These are phyloP conservation scores for Suhomyces canberraensis DNA, from an alignment of 805 yeast genomes.

Conservation along the genomic window DNA sequence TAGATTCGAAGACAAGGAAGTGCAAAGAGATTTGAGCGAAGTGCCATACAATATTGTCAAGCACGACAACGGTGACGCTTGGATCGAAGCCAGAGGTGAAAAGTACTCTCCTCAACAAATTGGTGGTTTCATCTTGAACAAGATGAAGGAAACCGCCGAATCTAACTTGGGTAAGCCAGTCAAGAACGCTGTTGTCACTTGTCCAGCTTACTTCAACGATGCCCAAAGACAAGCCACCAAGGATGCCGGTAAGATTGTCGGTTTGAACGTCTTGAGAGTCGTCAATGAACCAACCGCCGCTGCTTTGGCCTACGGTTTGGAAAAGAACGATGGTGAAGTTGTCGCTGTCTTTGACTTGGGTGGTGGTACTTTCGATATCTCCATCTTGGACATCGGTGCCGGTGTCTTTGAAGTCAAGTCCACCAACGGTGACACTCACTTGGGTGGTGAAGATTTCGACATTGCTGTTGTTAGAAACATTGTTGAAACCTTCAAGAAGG, in stretches of 20 bases:
- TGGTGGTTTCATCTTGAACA: conserved; percentile 89
- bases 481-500: conserved; percentile 73
- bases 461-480: conserved; percentile 82
- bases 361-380: conserved; percentile 98
- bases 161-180: conserved; percentile 83
- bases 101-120: conserved; percentile 92
- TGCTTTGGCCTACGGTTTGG: conserved; percentile 92
- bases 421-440: conserved; percentile 93
- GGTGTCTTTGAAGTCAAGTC: conserved; percentile 98
- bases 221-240: conserved; percentile 93
- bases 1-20: conserved; percentile 84
- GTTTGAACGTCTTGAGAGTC: conserved; percentile 84
- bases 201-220: conserved; percentile 88
- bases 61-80: conserved; percentile 92
- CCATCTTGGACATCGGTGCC: conserved; percentile 92
- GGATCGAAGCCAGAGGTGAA: conserved; percentile 89
- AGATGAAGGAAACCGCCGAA: conserved; percentile 98
- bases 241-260: conserved; percentile 97
- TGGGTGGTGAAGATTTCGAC: conserved; percentile 93
- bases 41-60: conserved; percentile 90
- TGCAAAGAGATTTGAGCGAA: conserved; percentile 81
- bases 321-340: conserved; percentile 71
- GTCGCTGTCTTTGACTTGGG: conserved; percentile 97
- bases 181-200: conserved; percentile 86
- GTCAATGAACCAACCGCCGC: conserved; percentile 93